phyloP scores from a whole-genome alignment of 2,329 filamentous ascomycete species.

The Leptographium galeiforme region DNA sequence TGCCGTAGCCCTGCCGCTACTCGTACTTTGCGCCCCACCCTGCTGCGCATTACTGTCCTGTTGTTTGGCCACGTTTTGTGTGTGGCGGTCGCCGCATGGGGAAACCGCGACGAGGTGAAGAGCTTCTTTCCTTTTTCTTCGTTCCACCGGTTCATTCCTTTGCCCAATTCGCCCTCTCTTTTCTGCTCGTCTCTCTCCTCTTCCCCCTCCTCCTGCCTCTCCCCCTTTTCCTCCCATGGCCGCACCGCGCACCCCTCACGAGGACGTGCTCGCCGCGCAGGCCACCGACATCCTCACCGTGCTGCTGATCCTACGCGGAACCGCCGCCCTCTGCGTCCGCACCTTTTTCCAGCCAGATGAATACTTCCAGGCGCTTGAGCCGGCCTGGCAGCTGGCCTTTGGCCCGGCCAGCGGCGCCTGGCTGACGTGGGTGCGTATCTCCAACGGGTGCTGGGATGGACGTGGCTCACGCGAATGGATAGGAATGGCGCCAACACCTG shows the following conservation, averaged over 20 bases:
- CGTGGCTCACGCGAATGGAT: slow-evolving; percentile 5
- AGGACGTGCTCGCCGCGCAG: slow-evolving; percentile 18
- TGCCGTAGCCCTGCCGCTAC: no score
- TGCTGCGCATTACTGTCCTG: background rate
- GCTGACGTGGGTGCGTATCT: slow-evolving; percentile 74
- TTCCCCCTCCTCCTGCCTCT: background rate
- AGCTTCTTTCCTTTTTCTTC: no score
- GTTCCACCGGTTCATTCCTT: no score
- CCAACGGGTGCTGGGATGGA: background rate
- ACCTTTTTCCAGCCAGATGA: slow-evolving; percentile 99
- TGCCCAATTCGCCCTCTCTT: no score
- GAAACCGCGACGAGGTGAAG: no score
- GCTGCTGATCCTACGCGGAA: slow-evolving; percentile 56
- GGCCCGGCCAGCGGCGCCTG: slow-evolving; percentile 66
- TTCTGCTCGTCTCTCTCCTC: no score
- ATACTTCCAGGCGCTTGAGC: slow-evolving; percentile 90
- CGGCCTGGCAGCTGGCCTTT: slow-evolving; percentile 83
- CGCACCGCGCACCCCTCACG: slow-evolving; percentile 7
- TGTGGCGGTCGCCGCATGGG: background rate
- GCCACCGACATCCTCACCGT: slow-evolving; percentile 21
- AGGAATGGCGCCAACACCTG: slow-evolving; percentile 89
- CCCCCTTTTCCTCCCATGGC: background rate
- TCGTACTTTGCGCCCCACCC: no score
- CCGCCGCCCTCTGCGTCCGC: slow-evolving; percentile 63
- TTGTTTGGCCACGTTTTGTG: background rate